Percentiles rank a stretch among this genome's conserved stretches.
Conservation (phyloP, 805 yeast genomes). For the Myxozyma geophila region DNA sequence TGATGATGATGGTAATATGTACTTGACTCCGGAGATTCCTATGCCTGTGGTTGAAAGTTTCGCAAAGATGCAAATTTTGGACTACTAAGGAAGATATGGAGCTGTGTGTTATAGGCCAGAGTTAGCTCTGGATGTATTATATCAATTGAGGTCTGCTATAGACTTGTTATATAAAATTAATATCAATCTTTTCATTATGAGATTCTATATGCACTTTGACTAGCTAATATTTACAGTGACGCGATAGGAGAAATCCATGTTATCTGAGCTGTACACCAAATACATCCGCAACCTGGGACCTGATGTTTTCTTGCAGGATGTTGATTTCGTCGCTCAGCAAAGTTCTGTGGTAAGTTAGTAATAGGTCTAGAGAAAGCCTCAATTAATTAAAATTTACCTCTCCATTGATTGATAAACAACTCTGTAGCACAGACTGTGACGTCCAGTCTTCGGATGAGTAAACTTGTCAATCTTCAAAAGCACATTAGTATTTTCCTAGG, state of each 20-base stretch:
- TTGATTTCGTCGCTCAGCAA: constrained; percentile 86
- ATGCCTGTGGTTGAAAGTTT: constrained; percentile 25
- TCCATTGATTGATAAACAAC: constrained; percentile 96
- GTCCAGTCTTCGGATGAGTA: constrained; percentile 78
- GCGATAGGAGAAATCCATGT: neutral
- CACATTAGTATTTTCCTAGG: neutral
- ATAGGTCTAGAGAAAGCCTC: neutral
- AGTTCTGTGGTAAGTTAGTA: constrained; percentile 52
- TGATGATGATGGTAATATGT: constrained; percentile 86
- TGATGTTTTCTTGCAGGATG: constrained; percentile 66
- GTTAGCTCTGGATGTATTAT: neutral
- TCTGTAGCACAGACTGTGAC: constrained; percentile 82
- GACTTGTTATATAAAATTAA: neutral
- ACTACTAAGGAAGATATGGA: constrained; percentile 8
- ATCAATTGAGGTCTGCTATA: neutral
- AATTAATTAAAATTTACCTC: constrained; percentile 23
- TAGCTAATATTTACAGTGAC: neutral
- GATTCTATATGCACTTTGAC: too few species aligned
- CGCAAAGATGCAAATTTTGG: constrained; percentile 29
- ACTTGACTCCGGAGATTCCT: constrained; percentile 43
- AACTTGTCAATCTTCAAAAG: constrained; percentile 68
- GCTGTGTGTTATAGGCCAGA: neutral
- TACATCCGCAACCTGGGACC: constrained; percentile 52
- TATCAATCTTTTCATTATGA: too few species aligned
- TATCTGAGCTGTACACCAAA: constrained; percentile 28